phyloP scores from a whole-genome alignment of 2,329 filamentous ascomycete genomes.

The Epichloe gansuensis region DNA sequence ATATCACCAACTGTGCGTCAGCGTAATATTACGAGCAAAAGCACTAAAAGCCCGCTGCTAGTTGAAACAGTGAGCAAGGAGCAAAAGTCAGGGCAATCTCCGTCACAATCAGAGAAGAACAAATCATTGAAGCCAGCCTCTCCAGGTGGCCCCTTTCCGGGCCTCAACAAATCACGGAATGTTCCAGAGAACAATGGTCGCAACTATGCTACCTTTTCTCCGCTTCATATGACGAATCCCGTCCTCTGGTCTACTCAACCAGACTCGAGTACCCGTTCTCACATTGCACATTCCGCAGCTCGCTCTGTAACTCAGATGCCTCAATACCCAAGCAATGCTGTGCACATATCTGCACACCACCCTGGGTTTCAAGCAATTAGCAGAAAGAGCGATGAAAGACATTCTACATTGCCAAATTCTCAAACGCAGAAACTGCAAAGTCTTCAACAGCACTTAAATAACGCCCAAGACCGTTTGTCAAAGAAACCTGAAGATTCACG shows the following conservation, averaged over 20 bases:
- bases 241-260: not conserved
- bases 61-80: not conserved
- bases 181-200: not conserved
- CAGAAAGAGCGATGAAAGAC: not conserved
- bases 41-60: not conserved
- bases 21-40: not conserved
- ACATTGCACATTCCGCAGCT: not conserved
- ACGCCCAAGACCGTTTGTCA: conserved; percentile 14
- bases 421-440: conserved; percentile 10
- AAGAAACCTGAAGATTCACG: conserved; percentile 11
- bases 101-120: not conserved
- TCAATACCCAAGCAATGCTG: not conserved
- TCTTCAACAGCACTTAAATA: conserved; percentile 18
- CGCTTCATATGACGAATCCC: not conserved
- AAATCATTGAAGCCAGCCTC: not conserved
- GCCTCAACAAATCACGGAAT: not conserved
- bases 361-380: not conserved
- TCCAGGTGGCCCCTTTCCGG: not conserved
- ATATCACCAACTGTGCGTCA: not conserved
- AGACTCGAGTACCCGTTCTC: not conserved
- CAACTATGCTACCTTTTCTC: not conserved
- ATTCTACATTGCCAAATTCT: not conserved
- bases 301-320: not conserved
- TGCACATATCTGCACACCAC: not conserved
- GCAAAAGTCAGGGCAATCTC: not conserved